phyloP scores from a whole-genome alignment of 2,329 filamentous ascomycete species.

The Colletotrichum eremochloae region DNA sequence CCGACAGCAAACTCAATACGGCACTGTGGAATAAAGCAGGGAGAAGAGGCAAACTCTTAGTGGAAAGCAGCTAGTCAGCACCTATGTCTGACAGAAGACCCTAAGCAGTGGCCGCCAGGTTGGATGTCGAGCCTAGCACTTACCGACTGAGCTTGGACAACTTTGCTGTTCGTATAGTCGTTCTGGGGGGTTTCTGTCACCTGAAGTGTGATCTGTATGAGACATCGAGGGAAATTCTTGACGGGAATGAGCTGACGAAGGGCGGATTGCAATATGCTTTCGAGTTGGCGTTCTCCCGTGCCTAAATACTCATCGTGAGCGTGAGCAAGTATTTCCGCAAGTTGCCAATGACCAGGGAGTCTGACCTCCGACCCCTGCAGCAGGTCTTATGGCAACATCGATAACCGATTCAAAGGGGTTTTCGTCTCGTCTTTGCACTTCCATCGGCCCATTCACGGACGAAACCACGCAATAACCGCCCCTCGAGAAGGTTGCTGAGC shows the following conservation, averaged over 20 bases:
- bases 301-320: constrained; percentile 58
- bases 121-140: constrained; percentile 45
- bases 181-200: constrained; percentile 77
- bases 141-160: constrained; percentile 72
- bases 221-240: constrained; percentile 79
- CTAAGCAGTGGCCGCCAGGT: background rate
- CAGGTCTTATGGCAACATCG: constrained; percentile 90
- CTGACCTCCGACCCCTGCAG: constrained; percentile 84
- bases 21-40: constrained; percentile 86
- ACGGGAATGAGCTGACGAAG: constrained; percentile 81
- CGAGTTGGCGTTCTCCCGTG: constrained; percentile 84
- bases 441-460: constrained; percentile 92
- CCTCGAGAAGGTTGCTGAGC: constrained; percentile 82
- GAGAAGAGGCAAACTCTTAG: constrained; percentile 81
- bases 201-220: constrained; percentile 88
- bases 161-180: constrained; percentile 71
- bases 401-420: constrained; percentile 91
- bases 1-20: constrained; percentile 83
- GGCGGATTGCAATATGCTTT: constrained; percentile 79
- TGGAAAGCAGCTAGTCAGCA: constrained; percentile 42
- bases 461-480: constrained; percentile 85
- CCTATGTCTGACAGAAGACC: constrained; percentile 16
- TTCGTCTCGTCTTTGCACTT: constrained; percentile 90
- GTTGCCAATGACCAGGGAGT: constrained; percentile 20
- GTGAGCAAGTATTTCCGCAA: constrained; percentile 33